Percentiles rank a stretch among this genome's conserved stretches.
Evolutionary conservation across 768 basidiomycete species (phyloP).

Genomic region (Xerocomus potaroensis): DNA sequence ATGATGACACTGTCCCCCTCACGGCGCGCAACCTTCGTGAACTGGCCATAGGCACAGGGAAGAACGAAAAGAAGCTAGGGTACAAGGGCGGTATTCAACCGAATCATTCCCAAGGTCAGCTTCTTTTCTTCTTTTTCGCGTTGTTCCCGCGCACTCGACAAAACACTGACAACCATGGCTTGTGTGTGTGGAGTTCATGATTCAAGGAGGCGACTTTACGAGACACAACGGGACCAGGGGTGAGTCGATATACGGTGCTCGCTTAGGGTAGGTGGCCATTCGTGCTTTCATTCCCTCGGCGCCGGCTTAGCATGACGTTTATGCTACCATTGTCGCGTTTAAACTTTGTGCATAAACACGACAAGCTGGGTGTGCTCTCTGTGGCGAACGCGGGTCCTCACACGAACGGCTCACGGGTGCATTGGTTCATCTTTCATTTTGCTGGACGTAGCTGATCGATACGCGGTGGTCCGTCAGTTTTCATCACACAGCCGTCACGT

Average conservation of each 20-base stretch:
- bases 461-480: constrained; percentile 40
- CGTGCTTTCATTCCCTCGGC: too few relatives aligned
- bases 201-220: constrained; percentile 88
- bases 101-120: constrained; percentile 61
- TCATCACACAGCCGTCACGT: constrained; percentile 72
- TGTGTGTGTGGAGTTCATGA: constrained; percentile 76
- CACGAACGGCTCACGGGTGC: constrained; percentile 76
- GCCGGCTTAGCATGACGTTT: background rate
- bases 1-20: constrained; percentile 74
- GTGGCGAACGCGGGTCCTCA: constrained; percentile 87
- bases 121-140: too few relatives aligned
- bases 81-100: constrained; percentile 75
- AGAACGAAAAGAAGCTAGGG: constrained; percentile 55
- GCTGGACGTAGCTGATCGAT: background rate
- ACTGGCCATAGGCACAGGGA: constrained; percentile 50
- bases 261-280: constrained; percentile 55
- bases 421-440: constrained; percentile 2
- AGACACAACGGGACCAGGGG: constrained; percentile 72
- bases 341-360: constrained; percentile 58
- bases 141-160: too few relatives aligned
- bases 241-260: constrained; percentile 81
- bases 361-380: constrained; percentile 62
- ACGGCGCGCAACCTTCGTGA: constrained; percentile 81
- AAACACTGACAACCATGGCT: too few relatives aligned
- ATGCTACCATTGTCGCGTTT: background rate